Evolutionary conservation across 2,329 filamentous ascomycete species (phyloP).

Genomic region (Neofusicoccum kwambonambiense): DNA sequence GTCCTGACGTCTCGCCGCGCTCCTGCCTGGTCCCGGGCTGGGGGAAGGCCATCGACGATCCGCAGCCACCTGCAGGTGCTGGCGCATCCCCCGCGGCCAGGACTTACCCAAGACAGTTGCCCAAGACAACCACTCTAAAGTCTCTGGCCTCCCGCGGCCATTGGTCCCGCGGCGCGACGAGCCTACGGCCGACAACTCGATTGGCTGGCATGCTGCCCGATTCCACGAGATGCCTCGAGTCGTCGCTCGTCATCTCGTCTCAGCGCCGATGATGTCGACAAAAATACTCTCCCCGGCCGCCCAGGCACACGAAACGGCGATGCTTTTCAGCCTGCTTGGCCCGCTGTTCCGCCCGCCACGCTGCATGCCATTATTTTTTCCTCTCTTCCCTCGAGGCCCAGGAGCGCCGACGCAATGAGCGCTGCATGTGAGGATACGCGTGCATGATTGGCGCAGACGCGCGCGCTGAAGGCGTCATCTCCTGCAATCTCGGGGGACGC

Average conservation of each 20-base stretch:
- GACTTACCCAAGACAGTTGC: neutral
- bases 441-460: slow-evolving; percentile 10
- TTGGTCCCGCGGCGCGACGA: neutral
- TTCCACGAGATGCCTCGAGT: neutral
- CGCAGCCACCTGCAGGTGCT: slow-evolving; percentile 1
- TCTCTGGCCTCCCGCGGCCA: neutral
- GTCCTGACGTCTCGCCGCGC: neutral
- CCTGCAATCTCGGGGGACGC: slow-evolving; percentile 16
- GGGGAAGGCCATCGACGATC: slow-evolving; percentile 10
- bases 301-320: neutral
- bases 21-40: neutral
- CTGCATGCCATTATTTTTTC: neutral
- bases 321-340: neutral
- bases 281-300: neutral
- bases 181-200: neutral
- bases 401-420: slow-evolving; percentile 4
- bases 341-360: neutral
- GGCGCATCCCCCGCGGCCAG: neutral
- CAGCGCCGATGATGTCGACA: neutral
- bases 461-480: slow-evolving; percentile 3
- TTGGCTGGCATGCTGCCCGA: neutral
- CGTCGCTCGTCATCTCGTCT: too few species aligned
- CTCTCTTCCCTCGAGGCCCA: neutral
- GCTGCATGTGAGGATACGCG: neutral
- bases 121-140: neutral